A percentile compares a stretch with the other conserved stretches of the same genome.
Evolutionary conservation across 1,284 basidiomycete genomes (phyloP).

Genomic region (Pseudozyma thailandica): DNA sequence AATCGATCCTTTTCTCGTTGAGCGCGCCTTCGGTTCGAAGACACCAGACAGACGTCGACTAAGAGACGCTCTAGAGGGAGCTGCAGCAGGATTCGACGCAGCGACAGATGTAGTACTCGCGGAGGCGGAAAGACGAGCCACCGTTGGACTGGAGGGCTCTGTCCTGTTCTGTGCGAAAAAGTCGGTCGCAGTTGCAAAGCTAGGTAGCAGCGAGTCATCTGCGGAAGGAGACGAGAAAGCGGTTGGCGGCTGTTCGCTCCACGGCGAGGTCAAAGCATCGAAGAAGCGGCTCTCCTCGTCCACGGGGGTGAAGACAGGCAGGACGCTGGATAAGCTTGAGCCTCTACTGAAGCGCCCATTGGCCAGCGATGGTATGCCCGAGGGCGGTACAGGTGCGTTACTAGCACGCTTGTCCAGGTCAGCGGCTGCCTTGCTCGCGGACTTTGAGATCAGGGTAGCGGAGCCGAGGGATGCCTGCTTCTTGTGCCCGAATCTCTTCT

Average conservation of each 20-base stretch:
- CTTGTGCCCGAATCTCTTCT: constrained; percentile 16
- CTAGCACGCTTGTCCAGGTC: constrained; percentile 29
- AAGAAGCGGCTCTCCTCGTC: constrained; percentile 32
- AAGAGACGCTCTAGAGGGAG: constrained; percentile 13
- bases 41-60: constrained; percentile 28
- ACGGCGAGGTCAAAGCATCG: constrained; percentile 29
- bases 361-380: constrained; percentile 2
- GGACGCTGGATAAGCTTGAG: constrained; percentile 12
- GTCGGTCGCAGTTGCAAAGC: constrained; percentile 24
- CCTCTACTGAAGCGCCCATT: constrained; percentile 7
- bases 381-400: constrained; percentile 7
- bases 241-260: constrained; percentile 12
- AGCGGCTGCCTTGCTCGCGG: constrained; percentile 21
- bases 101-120: constrained; percentile 3
- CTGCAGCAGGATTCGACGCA: not conserved
- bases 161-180: constrained; percentile 8
- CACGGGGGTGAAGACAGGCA: constrained; percentile 22
- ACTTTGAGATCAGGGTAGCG: constrained; percentile 25
- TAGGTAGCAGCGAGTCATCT: constrained; percentile 17
- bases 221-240: constrained; percentile 5
- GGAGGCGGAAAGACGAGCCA: constrained; percentile 8
- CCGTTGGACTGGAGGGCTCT: constrained; percentile 5
- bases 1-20: not conserved
- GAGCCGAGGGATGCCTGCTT: constrained; percentile 38
- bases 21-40: constrained; percentile 13